Conservation (phyloP, 2,329 filamentous ascomycete genomes). For the Aspergillus chevalieri region DNA sequence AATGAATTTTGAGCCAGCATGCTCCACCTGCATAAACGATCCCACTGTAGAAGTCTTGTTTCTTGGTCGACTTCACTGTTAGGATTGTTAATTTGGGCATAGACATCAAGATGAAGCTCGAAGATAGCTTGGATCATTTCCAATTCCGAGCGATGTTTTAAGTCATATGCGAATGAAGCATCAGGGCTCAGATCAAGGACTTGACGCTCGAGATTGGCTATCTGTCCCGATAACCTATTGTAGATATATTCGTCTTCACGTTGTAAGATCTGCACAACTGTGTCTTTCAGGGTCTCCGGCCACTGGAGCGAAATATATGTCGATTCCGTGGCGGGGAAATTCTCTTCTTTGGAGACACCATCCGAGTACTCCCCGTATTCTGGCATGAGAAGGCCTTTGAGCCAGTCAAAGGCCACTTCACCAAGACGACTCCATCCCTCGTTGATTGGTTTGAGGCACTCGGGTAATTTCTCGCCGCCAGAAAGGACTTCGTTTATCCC, state of each 20-base stretch:
- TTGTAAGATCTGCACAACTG: constrained; percentile 48
- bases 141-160: constrained; percentile 33
- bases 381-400: constrained; percentile 47
- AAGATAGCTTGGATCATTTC: constrained; percentile 57
- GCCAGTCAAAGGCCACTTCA: constrained; percentile 50
- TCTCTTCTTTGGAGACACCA: constrained; percentile 2
- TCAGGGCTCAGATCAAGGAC: constrained; percentile 17
- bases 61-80: constrained; percentile 50
- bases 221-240: constrained; percentile 30
- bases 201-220: constrained; percentile 23
- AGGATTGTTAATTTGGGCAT: constrained; percentile 56
- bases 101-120: constrained; percentile 62
- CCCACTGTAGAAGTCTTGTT: constrained; percentile 49
- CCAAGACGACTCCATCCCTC: constrained; percentile 41
- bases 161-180: constrained; percentile 20
- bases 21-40: constrained; percentile 57
- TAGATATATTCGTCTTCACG: constrained; percentile 51
- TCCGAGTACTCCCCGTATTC: constrained; percentile 17
- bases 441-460: constrained; percentile 44
- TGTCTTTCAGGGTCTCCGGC: constrained; percentile 51
- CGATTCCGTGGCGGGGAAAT: constrained; percentile 28
- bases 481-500: constrained; percentile 34
- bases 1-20: constrained; percentile 52
- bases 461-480: constrained; percentile 30
- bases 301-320: constrained; percentile 51